phyloP scores from a whole-genome alignment of 805 yeast genomes.

The Priceomyces castillae region DNA sequence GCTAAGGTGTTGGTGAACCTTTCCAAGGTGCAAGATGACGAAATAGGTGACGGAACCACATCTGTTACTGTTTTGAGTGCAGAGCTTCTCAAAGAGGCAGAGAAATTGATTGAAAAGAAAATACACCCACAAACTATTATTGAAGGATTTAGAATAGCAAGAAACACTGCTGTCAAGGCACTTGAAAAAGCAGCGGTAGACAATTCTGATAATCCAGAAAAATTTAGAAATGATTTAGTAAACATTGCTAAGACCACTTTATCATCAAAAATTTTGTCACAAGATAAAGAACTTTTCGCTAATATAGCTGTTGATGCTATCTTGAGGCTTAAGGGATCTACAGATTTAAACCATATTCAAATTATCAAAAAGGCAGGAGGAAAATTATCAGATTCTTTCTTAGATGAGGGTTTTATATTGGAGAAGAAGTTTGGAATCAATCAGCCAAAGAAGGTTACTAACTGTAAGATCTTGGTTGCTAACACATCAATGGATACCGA shows the following conservation, averaged over 20 bases:
- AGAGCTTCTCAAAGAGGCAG: slow-evolving; percentile 92
- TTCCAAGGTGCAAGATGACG: slow-evolving; percentile 95
- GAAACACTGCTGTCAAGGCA: slow-evolving; percentile 79
- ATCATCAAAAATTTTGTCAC: slow-evolving; percentile 90
- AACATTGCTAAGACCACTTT: slow-evolving; percentile 91
- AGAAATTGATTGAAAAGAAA: slow-evolving; percentile 82
- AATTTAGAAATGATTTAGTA: slow-evolving; percentile 72
- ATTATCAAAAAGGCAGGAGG: slow-evolving; percentile 94
- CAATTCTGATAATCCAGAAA: slow-evolving; percentile 53
- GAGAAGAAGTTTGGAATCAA: slow-evolving; percentile 91
- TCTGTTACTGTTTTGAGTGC: slow-evolving; percentile 89
- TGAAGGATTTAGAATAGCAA: slow-evolving; percentile 90
- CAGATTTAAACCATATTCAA: slow-evolving; percentile 89
- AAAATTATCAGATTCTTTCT: slow-evolving; percentile 81
- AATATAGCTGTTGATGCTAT: slow-evolving; percentile 93
- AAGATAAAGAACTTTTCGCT: slow-evolving; percentile 88
- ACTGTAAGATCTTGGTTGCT: slow-evolving; percentile 87
- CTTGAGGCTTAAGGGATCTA: slow-evolving; percentile 78
- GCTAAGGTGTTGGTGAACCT: slow-evolving; percentile 94
- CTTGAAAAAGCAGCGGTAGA: slow-evolving; percentile 76
- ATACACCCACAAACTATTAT: slow-evolving; percentile 98
- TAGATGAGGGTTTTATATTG: slow-evolving; percentile 93
- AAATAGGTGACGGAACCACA: slow-evolving; percentile 98
- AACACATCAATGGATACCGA: slow-evolving; percentile 97
- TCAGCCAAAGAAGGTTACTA: slow-evolving; percentile 81